A percentile compares a stretch with the other conserved stretches of the same genome.
These are phyloP conservation scores for Tolypocladium tundrense DNA, from an alignment of 2,329 filamentous ascomycete genomes.

Conservation along the genomic window DNA sequence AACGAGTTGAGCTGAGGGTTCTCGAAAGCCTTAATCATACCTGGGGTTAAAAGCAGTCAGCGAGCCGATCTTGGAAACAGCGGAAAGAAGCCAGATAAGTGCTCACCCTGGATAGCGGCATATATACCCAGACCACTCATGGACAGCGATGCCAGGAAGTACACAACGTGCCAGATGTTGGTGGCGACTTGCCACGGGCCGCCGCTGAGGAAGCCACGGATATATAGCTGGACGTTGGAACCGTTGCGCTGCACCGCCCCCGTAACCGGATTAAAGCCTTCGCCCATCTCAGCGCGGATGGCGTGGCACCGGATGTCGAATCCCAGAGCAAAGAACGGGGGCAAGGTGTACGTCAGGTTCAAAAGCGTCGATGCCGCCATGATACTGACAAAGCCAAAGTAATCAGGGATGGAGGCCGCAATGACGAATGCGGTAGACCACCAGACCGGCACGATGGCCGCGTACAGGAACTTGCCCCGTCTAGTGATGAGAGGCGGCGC, in stretches of 20 bases:
- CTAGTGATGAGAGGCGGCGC: slow-evolving; percentile 36
- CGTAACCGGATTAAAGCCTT: slow-evolving; percentile 8
- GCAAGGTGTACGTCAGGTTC: slow-evolving; percentile 50
- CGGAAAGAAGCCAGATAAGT: no score
- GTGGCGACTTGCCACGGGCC: slow-evolving; percentile 2
- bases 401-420: slow-evolving; percentile 42
- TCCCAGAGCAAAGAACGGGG: slow-evolving; percentile 22
- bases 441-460: slow-evolving; percentile 40
- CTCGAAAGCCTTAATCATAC: slow-evolving; percentile 7
- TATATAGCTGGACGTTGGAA: slow-evolving; percentile 1
- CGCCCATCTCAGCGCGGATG: slow-evolving; percentile 6
- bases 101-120: slow-evolving; percentile 5
- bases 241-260: slow-evolving; percentile 3
- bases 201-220: slow-evolving; percentile 4
- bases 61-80: background rate
- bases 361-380: slow-evolving; percentile 44
- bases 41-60: background rate
- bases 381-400: slow-evolving; percentile 34
- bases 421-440: slow-evolving; percentile 47
- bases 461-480: slow-evolving; percentile 40
- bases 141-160: slow-evolving; percentile 6
- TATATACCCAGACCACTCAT: slow-evolving; percentile 7
- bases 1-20: slow-evolving; percentile 10
- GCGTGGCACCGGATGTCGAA: slow-evolving; percentile 9
- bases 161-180: slow-evolving; percentile 5